Conservation (phyloP, 768 basidiomycete genomes). For the Tulasnella sp. region DNA sequence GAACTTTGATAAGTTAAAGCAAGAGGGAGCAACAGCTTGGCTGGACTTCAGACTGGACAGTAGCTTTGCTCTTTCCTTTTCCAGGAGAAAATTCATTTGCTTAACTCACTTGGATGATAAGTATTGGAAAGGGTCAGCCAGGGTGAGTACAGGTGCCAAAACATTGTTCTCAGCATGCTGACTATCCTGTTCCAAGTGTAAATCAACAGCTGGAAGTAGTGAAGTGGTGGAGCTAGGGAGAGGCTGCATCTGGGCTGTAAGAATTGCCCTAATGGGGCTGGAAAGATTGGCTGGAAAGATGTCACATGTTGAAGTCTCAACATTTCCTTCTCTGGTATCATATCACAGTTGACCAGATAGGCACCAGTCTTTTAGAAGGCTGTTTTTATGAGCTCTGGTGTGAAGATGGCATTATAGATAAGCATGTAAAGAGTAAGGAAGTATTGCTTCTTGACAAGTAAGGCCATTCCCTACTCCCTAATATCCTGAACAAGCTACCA, state of each 20-base stretch:
- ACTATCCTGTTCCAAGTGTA: neutral
- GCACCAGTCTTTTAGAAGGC: conserved; percentile 34
- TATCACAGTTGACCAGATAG: conserved; percentile 28
- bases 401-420: conserved; percentile 27
- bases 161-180: neutral
- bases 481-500: conserved; percentile 24
- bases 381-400: conserved; percentile 25
- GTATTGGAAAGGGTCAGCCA: conserved; percentile 4
- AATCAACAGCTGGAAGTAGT: neutral
- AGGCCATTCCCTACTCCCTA: conserved; percentile 23
- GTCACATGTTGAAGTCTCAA: neutral
- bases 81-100: conserved; percentile 4
- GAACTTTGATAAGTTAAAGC: too few relatives aligned
- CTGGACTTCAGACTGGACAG: too few relatives aligned
- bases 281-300: neutral
- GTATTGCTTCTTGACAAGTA: conserved; percentile 28
- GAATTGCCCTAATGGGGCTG: neutral
- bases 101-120: neutral
- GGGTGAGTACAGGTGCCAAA: too few relatives aligned
- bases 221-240: neutral
- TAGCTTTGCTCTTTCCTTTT: neutral
- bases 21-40: too few relatives aligned
- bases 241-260: neutral
- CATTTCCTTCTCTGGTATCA: conserved; percentile 29
- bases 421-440: conserved; percentile 29